Evolutionary conservation across 441 rosid genomes (phyloP).

Genomic region (Cnidoscolus chayamansa): DNA sequence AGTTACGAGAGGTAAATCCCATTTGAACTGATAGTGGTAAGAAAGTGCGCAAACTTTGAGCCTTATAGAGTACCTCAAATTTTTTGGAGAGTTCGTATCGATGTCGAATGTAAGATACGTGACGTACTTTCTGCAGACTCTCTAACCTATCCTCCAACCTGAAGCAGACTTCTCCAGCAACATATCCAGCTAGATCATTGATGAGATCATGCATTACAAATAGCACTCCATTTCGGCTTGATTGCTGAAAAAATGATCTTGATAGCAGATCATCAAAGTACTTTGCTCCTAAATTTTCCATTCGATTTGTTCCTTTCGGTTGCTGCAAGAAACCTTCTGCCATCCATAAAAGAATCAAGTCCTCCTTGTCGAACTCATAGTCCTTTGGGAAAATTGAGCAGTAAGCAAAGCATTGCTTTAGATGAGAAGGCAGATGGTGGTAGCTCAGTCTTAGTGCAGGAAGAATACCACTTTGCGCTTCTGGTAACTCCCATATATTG

Average conservation of each 20-base stretch:
- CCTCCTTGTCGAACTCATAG: conserved; percentile 9
- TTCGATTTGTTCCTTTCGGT: not conserved
- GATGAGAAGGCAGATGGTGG: conserved; percentile 8
- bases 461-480: conserved; percentile 1
- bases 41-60: conserved; percentile 8
- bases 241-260: conserved; percentile 25
- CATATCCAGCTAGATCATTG: conserved; percentile 19
- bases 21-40: conserved; percentile 3
- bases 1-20: not conserved
- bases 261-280: conserved; percentile 20
- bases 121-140: conserved; percentile 4
- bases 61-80: not conserved
- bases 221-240: not conserved
- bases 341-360: conserved; percentile 18
- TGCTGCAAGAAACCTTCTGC: conserved; percentile 18
- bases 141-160: conserved; percentile 6
- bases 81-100: conserved; percentile 7
- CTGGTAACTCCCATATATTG: conserved; percentile 20
- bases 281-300: conserved; percentile 8
- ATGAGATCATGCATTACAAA: conserved; percentile 27
- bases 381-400: conserved; percentile 18
- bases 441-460: conserved; percentile 18
- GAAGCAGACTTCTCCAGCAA: conserved; percentile 16
- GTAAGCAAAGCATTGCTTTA: conserved; percentile 15
- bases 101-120: conserved; percentile 11